Base-by-base conservation (phyloP, 257 asterid species). In the Hygrophila difformis region DNA sequence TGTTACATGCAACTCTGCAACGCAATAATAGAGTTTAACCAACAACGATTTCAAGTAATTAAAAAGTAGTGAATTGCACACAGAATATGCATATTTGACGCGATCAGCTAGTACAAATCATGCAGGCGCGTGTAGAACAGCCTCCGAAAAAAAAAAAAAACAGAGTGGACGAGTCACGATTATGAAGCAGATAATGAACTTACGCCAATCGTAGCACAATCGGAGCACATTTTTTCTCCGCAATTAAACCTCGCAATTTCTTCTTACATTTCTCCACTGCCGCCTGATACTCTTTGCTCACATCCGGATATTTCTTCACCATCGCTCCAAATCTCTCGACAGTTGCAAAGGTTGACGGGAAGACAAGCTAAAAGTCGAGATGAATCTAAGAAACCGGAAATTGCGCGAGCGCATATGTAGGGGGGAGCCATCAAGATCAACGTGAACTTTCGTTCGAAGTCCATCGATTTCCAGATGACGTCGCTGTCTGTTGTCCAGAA, bases 211-310 rank as follows among this genome's bases (percentile, higher is more conserved):
- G 73, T 53, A 75, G 79, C 40, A 75, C 17, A 51, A 75, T 46
- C 28, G 83, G 76, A 51, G 83, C 76, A 48, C 79, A 71, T 1
- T 67, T 29, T 41, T 71, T 71, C 76, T 71, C 74, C 13, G 74
- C 69, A 36, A 75, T n/a, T n/a, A n/a, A n/a, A n/a, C n/a, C n/a
- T n/a, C n/a, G n/a, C n/a, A n/a, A n/a, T 46, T 82, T 82, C 75
- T 44, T 82, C 74, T 62, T 76, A 74, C 87, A 66, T 66, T 79
- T 82, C 44, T 72, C 78, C 22, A 78, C 71, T 9, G 89, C 82
- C 54, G 54, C 65, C 47, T 58, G 55, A 20, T 82, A 82, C 68
- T 82, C 81, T 29, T 59, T 48, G 39, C 83, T 70, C 41, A 78
- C 85, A 20, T 12, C 67, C 8, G 93, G 89, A 20, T 82, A 82